These are phyloP conservation scores for Guadua angustifolia DNA, from an alignment of 176 grass and related monocot genomes.

Conservation along the genomic window DNA sequence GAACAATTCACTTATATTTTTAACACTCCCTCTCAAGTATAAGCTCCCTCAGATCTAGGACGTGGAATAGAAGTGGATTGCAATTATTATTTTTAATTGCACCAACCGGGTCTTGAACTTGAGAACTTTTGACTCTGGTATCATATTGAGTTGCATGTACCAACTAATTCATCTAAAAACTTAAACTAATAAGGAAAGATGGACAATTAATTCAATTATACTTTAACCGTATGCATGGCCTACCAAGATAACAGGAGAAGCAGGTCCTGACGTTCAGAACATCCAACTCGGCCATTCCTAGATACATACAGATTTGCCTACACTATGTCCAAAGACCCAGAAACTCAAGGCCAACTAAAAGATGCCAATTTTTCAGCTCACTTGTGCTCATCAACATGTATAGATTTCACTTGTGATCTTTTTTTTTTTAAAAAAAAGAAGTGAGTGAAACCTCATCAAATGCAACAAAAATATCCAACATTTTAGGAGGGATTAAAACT, in stretches of 20 bases:
- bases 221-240: neutral
- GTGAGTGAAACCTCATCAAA: neutral
- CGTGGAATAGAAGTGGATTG: too few relatives aligned
- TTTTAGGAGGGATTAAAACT: neutral
- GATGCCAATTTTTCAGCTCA: neutral
- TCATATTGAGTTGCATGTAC: too few relatives aligned
- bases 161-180: too few relatives aligned
- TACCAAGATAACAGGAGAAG: neutral
- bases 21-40: too few relatives aligned
- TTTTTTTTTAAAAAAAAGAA: neutral
- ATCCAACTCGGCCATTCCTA: neutral
- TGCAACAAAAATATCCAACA: neutral
- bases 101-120: too few relatives aligned
- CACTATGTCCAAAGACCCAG: constrained; percentile 13
- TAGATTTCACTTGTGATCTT: neutral
- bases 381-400: neutral
- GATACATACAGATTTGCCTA: neutral
- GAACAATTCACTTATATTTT: too few relatives aligned
- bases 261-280: neutral
- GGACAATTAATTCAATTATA: too few relatives aligned
- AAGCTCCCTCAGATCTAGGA: too few relatives aligned
- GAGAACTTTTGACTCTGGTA: too few relatives aligned
- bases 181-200: too few relatives aligned
- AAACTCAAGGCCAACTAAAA: too few relatives aligned
- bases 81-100: too few relatives aligned